Evolutionary conservation across 257 asterid genomes (phyloP), one percentile per base, ranked within the genome.

Genomic region (Nicotiana tomentosiformis): DNA sequence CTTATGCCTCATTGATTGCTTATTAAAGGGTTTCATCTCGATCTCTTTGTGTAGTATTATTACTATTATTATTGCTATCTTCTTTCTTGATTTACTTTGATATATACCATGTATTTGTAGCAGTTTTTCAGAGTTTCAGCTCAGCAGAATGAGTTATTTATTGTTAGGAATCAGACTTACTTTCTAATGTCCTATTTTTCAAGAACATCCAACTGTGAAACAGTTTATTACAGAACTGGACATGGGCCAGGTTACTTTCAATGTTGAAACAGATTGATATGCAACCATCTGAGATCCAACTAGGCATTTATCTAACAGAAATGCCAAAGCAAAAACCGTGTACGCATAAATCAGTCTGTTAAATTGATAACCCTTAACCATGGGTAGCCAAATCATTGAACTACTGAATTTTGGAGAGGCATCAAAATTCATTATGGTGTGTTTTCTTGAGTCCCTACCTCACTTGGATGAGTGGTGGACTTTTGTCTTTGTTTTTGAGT

Each of bases 401-500:
- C 76, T 49, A 46, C 15, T 74, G 78, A 70, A 20, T 20, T 11
- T 70, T 20, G 60, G 16, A 1, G 26, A 11, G 61, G 23, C 79
- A 72, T 43, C 61, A 2, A 46, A 72, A 72, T 23, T 72, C 61
- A 72, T 46, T 72, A 6, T 72, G 79, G 37, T 46, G 79, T 46
- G 79, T 72, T 72, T 26, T 72, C 79, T 72, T 14, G 64, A 51
- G 64, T 49, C 46, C 46, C 80, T 51, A 51, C 62, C 39, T 68
- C 82, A 35, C 53, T 78, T 78, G 82, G 82, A 85, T 78, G 90
- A 77, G 67, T 86, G 89, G 88, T 80, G 84, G 87, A 61, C 43
- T 74, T 84, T 82, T 17, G 83, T 77, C 83, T 86, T 86, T 68
- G 66, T 30, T 86, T 87, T 61, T 78, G 82, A 86, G 83, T 94